Conservation (phyloP, 202 grass and related monocot genomes). For the Schoenoplectus tabernaemontani region DNA sequence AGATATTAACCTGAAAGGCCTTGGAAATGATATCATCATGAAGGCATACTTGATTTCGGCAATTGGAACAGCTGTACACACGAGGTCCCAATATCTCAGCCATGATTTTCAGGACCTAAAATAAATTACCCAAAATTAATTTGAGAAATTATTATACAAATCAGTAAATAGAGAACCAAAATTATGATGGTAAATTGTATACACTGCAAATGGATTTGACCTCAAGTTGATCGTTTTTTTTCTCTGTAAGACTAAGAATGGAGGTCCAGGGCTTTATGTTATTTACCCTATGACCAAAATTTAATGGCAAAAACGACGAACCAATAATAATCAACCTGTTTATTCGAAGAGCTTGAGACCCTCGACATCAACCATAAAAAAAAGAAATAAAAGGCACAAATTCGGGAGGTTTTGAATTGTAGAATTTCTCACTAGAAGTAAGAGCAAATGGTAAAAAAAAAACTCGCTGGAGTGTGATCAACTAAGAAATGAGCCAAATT, state of each 20-base stretch:
- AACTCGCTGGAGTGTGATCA: neutral
- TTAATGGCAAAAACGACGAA: neutral
- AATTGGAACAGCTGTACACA: constrained; percentile 64
- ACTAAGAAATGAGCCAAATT: neutral
- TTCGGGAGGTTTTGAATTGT: neutral
- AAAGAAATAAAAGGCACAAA: neutral
- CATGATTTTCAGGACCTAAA: constrained; percentile 25
- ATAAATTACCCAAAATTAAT: constrained; percentile 3
- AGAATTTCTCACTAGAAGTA: neutral
- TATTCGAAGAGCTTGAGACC: neutral
- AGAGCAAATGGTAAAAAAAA: constrained; percentile 5
- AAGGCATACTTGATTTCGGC: constrained; percentile 69
- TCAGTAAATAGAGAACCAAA: neutral
- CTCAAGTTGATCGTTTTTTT: neutral
- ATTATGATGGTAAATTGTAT: neutral
- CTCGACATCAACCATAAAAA: neutral
- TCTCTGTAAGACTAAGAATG: neutral
- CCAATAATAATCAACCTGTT: neutral
- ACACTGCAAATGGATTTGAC: neutral
- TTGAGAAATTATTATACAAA: neutral
- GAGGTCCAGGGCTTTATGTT: neutral
- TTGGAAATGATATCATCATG: constrained; percentile 79
- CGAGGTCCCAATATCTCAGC: constrained; percentile 55
- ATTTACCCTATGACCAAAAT: neutral
- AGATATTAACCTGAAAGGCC: constrained; percentile 50